phyloP scores from a whole-genome alignment of 1,284 basidiomycete genomes.

The Sutorius eximius region DNA sequence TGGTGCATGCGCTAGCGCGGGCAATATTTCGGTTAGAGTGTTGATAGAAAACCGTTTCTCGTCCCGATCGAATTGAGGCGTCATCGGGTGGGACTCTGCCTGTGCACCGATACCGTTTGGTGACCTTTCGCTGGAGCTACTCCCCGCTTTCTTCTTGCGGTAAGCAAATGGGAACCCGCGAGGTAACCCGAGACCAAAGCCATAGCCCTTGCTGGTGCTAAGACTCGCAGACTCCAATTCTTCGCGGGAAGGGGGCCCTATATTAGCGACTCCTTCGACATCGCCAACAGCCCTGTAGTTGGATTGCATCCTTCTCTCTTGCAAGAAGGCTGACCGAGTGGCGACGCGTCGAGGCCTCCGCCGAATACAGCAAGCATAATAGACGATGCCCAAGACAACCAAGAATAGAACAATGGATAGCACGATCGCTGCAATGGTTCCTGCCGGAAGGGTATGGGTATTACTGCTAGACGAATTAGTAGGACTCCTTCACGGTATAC shows the following conservation, averaged over 20 bases:
- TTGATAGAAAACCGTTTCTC: slow-evolving; percentile 31
- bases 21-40: slow-evolving; percentile 21
- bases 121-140: slow-evolving; percentile 20
- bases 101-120: slow-evolving; percentile 7
- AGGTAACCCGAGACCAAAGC: slow-evolving; percentile 34
- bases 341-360: slow-evolving; percentile 41
- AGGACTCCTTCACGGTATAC: slow-evolving; percentile 9
- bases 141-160: slow-evolving; percentile 26
- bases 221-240: slow-evolving; percentile 30
- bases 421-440: slow-evolving; percentile 63
- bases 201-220: slow-evolving; percentile 34
- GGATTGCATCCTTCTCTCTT: background rate
- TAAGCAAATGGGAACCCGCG: slow-evolving; percentile 28
- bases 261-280: slow-evolving; percentile 9
- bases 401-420: slow-evolving; percentile 55
- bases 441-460: slow-evolving; percentile 37
- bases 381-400: slow-evolving; percentile 39
- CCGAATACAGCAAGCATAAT: slow-evolving; percentile 46
- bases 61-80: slow-evolving; percentile 21
- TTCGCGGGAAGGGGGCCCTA: slow-evolving; percentile 16
- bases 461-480: slow-evolving; percentile 10
- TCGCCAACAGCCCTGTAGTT: slow-evolving; percentile 5
- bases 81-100: slow-evolving; percentile 28
- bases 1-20: slow-evolving; percentile 18
- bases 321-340: slow-evolving; percentile 3